Evolutionary conservation across 1,139 yeast genomes (phyloP), one percentile per base, ranked within the genome.

Genomic region (Meyerozyma carpophila): DNA sequence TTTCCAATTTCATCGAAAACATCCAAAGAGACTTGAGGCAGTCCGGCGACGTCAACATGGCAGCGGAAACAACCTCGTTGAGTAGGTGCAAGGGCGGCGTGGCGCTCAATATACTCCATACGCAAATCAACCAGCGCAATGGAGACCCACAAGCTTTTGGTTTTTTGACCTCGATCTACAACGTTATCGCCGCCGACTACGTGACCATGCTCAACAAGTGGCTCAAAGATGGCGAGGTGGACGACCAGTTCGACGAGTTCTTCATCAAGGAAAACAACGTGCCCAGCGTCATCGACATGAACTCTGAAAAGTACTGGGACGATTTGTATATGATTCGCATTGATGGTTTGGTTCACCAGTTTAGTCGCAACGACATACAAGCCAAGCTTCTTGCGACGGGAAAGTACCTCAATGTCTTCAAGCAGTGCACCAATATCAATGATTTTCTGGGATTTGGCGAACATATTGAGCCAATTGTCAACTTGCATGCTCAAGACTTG

Each of bases 161-260:
- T 5, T 81, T 88, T 49, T 64, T 88, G 32, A 59, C 66, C 2
- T 54, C 58, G 4, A 54, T 93, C 5, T 77, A 86, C 46, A 76
- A 77, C 39, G 71, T 71, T 11, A 78, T 90, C 1, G 81, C 95
- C 37, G 59, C 54, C 27, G 82, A 82, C 36, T 93, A 89, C 56
- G 70, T 89, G 21, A 54, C 53, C 1, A 85, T 87, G 81, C 68
- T 94, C 16, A 83, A 85, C 51, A 62, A 68, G 26, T 94, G 98
- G 98, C 69, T 93, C 20, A 73, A 76, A 11, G 70, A 75, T 44
- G 99, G 99, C 0, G 70, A 72, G 4, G 72, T 93, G 8, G 75
- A 78, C 49, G 98, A 94, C 55, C 90, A 89, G 0, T 81, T 80
- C 55, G 82, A 83, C 39, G 99, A 94, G 61, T 94, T 94, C 58